Evolutionary conservation across 305 asterid species (phyloP), one percentile per base, ranked within the genome.

Genomic region (Stenogyne calaminthoides): DNA sequence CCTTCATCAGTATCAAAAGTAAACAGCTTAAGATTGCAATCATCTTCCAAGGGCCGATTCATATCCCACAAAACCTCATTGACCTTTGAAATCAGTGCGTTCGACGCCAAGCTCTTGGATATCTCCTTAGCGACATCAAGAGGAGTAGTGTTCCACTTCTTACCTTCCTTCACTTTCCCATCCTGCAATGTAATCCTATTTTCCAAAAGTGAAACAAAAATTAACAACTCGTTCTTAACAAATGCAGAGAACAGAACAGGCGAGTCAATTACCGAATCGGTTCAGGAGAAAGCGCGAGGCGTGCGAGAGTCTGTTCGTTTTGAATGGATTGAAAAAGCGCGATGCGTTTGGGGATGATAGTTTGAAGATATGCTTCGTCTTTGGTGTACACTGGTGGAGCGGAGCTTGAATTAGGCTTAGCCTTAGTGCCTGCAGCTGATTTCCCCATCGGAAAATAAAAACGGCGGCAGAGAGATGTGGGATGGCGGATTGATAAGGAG

Each of bases 1-100:
- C 99, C 99, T 83, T 92, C 98, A 46, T 88, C 93, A 16, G 78
- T 78, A 7, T 92, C 96, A 72, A 95, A 95, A 0, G 84, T 88
- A 54, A 90, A 92, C 67, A 95, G 69, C 82, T 77, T 88, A 3
- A 95, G 93, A 77, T 84, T 86, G 82, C 99, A 89, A 76, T 91
- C 90, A 3, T 87, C 94, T 79, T 93, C 98, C 77, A 93, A 80
- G 0, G 96, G 96, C 81, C 98, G 83, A 70, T 40, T 79, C 96
- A 88, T 78, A 75, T 93, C 98, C 98, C 98, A 93, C 66, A 91
- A 70, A 10, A 78, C 80, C n/a, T 90, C 94, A 63, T 89, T 65
- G 60, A 91, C 98, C 83, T 91, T 87, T 7, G 98, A 73, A 75
- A 91, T 89, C 85, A 91, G 77, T 1, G 96, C 94, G 40, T 81